phyloP scores from a whole-genome alignment of 345 rosid species.

The Sapria himalayana region DNA sequence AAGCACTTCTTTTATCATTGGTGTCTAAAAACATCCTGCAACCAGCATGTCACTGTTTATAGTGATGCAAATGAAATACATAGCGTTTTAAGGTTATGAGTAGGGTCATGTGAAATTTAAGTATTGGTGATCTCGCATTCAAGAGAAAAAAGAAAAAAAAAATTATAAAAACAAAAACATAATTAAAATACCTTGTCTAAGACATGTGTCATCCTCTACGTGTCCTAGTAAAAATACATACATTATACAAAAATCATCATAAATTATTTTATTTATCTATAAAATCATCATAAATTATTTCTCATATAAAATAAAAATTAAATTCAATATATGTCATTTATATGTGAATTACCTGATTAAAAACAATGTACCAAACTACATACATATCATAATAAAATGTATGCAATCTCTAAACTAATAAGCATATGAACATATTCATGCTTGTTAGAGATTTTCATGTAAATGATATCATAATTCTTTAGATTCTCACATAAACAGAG shows the following conservation, averaged over 20 bases:
- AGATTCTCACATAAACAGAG: no score
- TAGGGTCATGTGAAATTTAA: no score
- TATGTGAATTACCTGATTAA: no score
- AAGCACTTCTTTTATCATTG: conserved; percentile 4
- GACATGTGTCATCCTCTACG: neutral
- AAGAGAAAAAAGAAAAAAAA: neutral
- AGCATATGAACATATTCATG: no score
- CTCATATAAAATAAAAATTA: neutral
- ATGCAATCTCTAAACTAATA: conserved; percentile 2
- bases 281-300: conserved; percentile 1
- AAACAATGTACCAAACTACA: no score
- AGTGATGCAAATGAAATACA: no score
- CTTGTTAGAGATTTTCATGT: no score
- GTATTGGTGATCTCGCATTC: neutral
- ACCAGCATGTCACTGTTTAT: neutral
- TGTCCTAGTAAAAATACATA: neutral
- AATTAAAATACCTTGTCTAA: no score
- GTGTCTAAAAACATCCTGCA: conserved; percentile 2
- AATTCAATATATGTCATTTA: no score
- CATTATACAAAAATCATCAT: neutral
- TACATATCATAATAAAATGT: neutral
- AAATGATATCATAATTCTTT: no score
- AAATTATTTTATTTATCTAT: neutral
- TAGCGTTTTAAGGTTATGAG: no score
- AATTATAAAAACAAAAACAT: neutral